phyloP scores from a whole-genome alignment of 2,329 filamentous ascomycete genomes.

The Penicillium olsonii region DNA sequence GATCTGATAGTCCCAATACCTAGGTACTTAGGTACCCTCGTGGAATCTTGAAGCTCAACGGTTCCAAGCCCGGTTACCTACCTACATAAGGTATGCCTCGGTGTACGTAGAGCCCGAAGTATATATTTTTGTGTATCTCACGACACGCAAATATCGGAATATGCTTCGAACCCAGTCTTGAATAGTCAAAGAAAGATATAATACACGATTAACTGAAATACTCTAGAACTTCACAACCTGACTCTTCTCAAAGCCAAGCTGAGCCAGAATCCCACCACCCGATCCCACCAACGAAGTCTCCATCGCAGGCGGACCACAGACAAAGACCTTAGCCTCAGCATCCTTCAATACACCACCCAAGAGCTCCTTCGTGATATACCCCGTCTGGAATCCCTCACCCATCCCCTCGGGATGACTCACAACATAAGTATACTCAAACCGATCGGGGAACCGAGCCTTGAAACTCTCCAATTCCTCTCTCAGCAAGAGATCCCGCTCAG shows the following conservation, averaged over 20 bases:
- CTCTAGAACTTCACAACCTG: constrained; percentile 62
- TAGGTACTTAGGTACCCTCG: too few species aligned
- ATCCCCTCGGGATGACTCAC: constrained; percentile 48
- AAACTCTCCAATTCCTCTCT: constrained; percentile 57
- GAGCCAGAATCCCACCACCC: constrained; percentile 52
- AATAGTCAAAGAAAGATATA: too few species aligned
- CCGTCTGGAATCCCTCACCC: constrained; percentile 51
- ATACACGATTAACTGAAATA: too few species aligned
- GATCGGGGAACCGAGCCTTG: constrained; percentile 52
- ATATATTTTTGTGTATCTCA: too few species aligned
- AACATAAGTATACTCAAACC: constrained; percentile 61
- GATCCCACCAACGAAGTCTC: constrained; percentile 48
- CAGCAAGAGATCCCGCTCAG: constrained; percentile 63
- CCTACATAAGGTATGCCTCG: too few species aligned
- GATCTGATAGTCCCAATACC: not conserved
- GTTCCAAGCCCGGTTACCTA: too few species aligned
- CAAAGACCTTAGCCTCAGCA: constrained; percentile 60
- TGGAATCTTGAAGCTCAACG: too few species aligned
- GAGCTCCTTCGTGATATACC: constrained; percentile 60
- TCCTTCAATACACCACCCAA: constrained; percentile 52
- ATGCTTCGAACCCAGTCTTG: too few species aligned
- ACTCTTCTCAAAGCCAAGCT: constrained; percentile 60
- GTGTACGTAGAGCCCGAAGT: too few species aligned
- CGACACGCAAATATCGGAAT: too few species aligned
- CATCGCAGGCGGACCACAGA: constrained; percentile 71